Evolutionary conservation across 768 basidiomycete species (phyloP).

Genomic region (Termitomyces sp.): DNA sequence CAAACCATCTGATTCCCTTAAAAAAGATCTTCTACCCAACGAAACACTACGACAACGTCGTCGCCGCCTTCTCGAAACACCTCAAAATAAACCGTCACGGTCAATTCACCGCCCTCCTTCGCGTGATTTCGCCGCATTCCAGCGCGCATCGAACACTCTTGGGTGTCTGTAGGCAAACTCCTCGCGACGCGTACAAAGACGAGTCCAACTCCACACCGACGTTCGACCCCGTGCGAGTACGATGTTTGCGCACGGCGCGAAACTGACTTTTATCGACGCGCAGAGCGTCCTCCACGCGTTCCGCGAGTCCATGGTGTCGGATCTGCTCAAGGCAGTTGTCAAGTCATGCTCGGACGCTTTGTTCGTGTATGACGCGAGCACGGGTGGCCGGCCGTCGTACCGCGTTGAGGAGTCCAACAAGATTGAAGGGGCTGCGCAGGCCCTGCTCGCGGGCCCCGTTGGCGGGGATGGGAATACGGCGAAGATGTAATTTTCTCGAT

Average conservation of each 20-base stretch:
- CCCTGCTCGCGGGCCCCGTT: no score
- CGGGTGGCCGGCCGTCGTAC: no score
- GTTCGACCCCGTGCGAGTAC: constrained; percentile 23
- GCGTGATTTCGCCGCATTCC: constrained; percentile 14
- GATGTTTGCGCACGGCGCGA: constrained; percentile 25
- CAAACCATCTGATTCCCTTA: constrained; percentile 5
- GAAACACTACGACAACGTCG: constrained; percentile 21
- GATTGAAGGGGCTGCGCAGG: no score
- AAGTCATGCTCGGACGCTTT: no score
- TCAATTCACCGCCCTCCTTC: neutral
- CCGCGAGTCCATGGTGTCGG: no score
- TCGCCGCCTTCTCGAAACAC: constrained; percentile 18
- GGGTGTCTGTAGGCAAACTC: constrained; percentile 28
- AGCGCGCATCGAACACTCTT: constrained; percentile 26
- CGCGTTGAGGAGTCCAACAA: no score
- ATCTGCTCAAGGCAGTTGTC: no score
- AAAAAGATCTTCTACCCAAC: constrained; percentile 25
- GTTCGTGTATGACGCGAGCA: no score
- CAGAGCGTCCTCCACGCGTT: neutral
- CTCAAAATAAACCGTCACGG: constrained; percentile 20
- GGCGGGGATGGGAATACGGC: no score
- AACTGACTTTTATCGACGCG: constrained; percentile 21
- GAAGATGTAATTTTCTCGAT: no score
- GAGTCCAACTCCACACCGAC: constrained; percentile 18
- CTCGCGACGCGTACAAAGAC: constrained; percentile 18